Evolutionary conservation across 495 filamentous ascomycete species (phyloP).

Genomic region (Astrothelium macrocarpum): DNA sequence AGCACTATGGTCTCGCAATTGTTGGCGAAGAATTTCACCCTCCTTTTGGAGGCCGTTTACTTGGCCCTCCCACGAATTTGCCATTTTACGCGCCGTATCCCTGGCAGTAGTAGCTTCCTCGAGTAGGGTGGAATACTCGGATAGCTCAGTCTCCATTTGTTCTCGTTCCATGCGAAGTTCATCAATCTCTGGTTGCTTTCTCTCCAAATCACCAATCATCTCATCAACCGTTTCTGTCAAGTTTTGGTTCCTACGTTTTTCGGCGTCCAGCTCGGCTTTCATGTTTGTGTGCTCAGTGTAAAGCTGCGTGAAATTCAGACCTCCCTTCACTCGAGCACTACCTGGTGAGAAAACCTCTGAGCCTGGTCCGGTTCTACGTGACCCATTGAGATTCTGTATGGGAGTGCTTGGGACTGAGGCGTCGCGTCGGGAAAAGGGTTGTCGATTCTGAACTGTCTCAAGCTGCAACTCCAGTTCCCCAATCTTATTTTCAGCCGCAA

Average conservation of each 20-base stretch:
- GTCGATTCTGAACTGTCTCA: constrained; percentile 53
- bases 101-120: constrained; percentile 47
- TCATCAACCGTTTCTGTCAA: constrained; percentile 69
- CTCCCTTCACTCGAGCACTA: constrained; percentile 45
- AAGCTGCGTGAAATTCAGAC: constrained; percentile 56
- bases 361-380: constrained; percentile 40
- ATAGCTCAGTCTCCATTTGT: constrained; percentile 53
- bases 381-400: constrained; percentile 42
- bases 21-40: constrained; percentile 66
- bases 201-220: constrained; percentile 56
- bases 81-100: constrained; percentile 47
- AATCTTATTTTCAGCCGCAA: constrained; percentile 57
- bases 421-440: constrained; percentile 14
- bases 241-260: constrained; percentile 60
- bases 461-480: constrained; percentile 66
- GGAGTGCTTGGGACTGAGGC: constrained; percentile 50
- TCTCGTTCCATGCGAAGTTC: constrained; percentile 48
- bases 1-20: constrained; percentile 82
- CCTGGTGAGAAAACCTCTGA: constrained; percentile 50
- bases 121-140: constrained; percentile 65
- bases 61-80: constrained; percentile 63
- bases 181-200: constrained; percentile 50
- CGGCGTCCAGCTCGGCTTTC: constrained; percentile 49
- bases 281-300: constrained; percentile 56
- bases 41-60: constrained; percentile 62